Percentiles rank a stretch among this genome's conserved stretches.
Evolutionary conservation across 257 asterid genomes (phyloP).

Genomic region (Primulina eburnea): DNA sequence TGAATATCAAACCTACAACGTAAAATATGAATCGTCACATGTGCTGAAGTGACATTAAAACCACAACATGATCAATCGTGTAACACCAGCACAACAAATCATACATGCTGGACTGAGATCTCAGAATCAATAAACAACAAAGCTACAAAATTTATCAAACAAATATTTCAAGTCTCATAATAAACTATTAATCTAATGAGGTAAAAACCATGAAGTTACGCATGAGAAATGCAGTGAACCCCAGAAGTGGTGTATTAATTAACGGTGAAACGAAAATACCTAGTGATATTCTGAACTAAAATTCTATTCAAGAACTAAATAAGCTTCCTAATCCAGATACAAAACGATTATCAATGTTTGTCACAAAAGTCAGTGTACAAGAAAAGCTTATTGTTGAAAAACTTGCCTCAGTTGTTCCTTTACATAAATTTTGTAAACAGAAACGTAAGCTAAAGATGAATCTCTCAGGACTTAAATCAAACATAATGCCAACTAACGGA

Average conservation of each 20-base stretch:
- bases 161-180: slow-evolving; percentile 5
- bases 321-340: slow-evolving; percentile 4
- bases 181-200: slow-evolving; percentile 11
- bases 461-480: slow-evolving; percentile 6
- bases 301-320: slow-evolving; percentile 22
- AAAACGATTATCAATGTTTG: slow-evolving; percentile 15
- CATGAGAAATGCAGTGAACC: slow-evolving; percentile 20
- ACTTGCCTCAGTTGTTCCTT: not conserved
- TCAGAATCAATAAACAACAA: slow-evolving; percentile 21
- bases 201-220: slow-evolving; percentile 16
- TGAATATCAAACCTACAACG: slow-evolving; percentile 48
- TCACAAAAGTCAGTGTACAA: slow-evolving; percentile 15
- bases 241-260: slow-evolving; percentile 4
- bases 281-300: slow-evolving; percentile 15
- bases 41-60: slow-evolving; percentile 14
- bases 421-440: not conserved
- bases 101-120: slow-evolving; percentile 18
- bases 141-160: slow-evolving; percentile 12
- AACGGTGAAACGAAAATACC: slow-evolving; percentile 17
- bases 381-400: slow-evolving; percentile 14
- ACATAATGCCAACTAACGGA: not conserved
- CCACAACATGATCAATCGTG: slow-evolving; percentile 15
- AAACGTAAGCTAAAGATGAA: slow-evolving; percentile 4
- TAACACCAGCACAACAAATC: slow-evolving; percentile 10
- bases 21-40: slow-evolving; percentile 33